Evolutionary conservation across 257 asterid species (phyloP).

Genomic region (Solanum virginianum): DNA sequence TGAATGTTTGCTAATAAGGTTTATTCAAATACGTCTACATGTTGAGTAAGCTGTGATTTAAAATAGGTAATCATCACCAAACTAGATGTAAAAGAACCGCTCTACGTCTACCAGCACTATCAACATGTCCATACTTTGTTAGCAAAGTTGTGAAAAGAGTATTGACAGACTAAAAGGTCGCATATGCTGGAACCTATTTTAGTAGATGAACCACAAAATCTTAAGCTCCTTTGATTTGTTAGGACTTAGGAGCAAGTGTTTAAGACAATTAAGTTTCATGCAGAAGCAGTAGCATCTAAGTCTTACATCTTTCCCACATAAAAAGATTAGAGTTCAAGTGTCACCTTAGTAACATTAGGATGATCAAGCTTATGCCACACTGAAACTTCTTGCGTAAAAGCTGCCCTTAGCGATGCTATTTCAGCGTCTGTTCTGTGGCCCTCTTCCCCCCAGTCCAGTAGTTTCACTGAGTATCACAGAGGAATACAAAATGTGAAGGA

Average conservation of each 20-base stretch:
- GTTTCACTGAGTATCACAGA: constrained; percentile 43
- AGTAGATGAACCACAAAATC: background rate
- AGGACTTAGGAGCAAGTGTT: background rate
- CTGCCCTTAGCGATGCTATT: constrained; percentile 58
- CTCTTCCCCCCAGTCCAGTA: constrained; percentile 92
- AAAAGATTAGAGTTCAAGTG: background rate
- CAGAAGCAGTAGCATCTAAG: background rate
- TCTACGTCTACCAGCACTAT: background rate
- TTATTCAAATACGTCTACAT: background rate
- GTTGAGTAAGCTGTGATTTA: background rate
- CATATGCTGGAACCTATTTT: background rate
- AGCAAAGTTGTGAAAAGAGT: background rate
- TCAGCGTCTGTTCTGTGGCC: constrained; percentile 81
- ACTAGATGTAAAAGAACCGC: background rate
- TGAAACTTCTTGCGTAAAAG: constrained; percentile 85
- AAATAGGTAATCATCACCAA: background rate
- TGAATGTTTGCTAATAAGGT: background rate
- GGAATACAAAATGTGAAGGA: constrained; percentile 6
- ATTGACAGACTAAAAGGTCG: background rate
- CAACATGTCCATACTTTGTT: background rate
- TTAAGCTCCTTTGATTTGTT: background rate
- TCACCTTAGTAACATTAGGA: constrained; percentile 83
- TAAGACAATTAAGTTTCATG: background rate
- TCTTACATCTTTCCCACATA: background rate
- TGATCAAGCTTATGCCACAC: constrained; percentile 92